Conservation (phyloP, 2,329 filamentous ascomycete species). For the Claviceps sp. region DNA sequence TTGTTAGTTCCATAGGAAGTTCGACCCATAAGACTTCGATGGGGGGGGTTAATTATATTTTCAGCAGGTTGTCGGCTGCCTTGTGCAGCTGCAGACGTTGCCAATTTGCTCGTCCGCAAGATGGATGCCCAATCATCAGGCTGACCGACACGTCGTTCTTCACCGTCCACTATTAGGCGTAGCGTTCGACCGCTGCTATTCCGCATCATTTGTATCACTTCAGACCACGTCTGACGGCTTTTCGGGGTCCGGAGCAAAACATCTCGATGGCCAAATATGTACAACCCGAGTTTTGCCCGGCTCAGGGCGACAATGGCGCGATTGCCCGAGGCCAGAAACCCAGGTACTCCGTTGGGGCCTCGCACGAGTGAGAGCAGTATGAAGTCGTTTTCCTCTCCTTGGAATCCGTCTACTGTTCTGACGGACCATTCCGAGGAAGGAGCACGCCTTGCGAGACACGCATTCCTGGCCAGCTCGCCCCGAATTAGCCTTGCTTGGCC, state of each 20-base stretch:
- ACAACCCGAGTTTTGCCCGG: constrained; percentile 66
- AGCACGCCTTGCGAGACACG: constrained; percentile 10
- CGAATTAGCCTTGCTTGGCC: constrained; percentile 60
- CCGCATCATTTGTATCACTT: constrained; percentile 27
- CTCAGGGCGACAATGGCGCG: constrained; percentile 46
- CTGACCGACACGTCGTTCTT: constrained; percentile 35
- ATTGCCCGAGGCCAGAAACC: constrained; percentile 56
- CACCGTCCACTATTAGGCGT: constrained; percentile 33
- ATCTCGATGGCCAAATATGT: constrained; percentile 66
- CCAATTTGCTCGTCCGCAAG: constrained; percentile 6
- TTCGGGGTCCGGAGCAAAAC: constrained; percentile 32
- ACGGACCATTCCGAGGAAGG: constrained; percentile 38
- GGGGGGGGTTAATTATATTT: background rate
- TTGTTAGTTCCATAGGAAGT: no score
- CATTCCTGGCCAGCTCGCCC: constrained; percentile 26
- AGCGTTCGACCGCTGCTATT: constrained; percentile 17
- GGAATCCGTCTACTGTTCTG: constrained; percentile 76
- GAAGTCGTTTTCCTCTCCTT: constrained; percentile 82
- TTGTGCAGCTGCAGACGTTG: background rate
- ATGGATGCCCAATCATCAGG: constrained; percentile 36
- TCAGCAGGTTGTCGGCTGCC: background rate
- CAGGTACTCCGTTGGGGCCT: constrained; percentile 46
- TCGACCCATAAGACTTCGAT: background rate
- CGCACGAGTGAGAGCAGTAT: constrained; percentile 70
- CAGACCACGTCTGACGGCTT: constrained; percentile 27